Percentiles rank a stretch among this genome's conserved stretches.
phyloP scores from a whole-genome alignment of 805 yeast species.

The Naumovozyma baii region DNA sequence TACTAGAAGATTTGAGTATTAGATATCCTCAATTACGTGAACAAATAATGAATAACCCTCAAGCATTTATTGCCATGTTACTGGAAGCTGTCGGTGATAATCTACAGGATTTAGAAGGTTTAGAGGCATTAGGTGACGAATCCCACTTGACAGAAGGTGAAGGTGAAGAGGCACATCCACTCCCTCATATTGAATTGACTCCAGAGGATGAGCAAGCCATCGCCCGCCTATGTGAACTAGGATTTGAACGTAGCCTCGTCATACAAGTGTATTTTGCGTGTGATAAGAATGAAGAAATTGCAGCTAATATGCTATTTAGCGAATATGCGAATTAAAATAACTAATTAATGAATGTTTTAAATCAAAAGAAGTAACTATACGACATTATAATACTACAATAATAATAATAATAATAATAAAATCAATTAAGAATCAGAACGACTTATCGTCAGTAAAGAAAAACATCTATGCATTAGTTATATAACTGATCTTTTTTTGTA shows the following conservation, averaged over 20 bases:
- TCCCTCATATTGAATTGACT: slow-evolving; percentile 47
- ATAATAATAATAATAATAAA: too few relatives aligned
- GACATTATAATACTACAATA: neutral
- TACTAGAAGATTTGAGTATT: slow-evolving; percentile 71
- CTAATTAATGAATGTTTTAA: neutral
- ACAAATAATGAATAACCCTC: slow-evolving; percentile 78
- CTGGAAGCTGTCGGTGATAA: slow-evolving; percentile 48
- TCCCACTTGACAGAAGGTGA: slow-evolving; percentile 29
- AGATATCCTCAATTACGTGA: slow-evolving; percentile 79
- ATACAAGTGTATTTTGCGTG: slow-evolving; percentile 95
- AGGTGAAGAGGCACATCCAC: slow-evolving; percentile 33
- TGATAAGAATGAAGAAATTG: slow-evolving; percentile 92
- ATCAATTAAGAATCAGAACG: too few relatives aligned
- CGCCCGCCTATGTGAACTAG: slow-evolving; percentile 78
- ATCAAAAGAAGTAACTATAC: too few relatives aligned
- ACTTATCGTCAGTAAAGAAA: too few relatives aligned
- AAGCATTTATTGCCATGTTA: slow-evolving; percentile 68
- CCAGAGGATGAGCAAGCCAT: slow-evolving; percentile 87
- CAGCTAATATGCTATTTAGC: slow-evolving; percentile 82
- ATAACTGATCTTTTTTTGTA: neutral
- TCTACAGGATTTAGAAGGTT: slow-evolving; percentile 35
- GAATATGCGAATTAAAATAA: slow-evolving; percentile 35
- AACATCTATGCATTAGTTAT: too few relatives aligned
- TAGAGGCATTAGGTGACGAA: slow-evolving; percentile 14
- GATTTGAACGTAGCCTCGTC: slow-evolving; percentile 80